These are phyloP conservation scores for Pogostemon cablin DNA, from an alignment of 257 asterid genomes.

Conservation along the genomic window DNA sequence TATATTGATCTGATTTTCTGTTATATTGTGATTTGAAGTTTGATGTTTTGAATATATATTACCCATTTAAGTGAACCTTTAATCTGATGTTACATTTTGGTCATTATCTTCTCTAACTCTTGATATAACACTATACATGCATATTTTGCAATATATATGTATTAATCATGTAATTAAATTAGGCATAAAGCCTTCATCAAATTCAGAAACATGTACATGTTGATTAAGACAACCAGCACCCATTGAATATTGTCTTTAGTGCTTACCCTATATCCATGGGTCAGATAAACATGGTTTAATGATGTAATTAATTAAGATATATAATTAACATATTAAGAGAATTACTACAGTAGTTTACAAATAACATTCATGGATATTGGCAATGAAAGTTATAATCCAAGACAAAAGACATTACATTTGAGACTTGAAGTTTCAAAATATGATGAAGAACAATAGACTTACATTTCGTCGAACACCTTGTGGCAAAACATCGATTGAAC, in stretches of 20 bases:
- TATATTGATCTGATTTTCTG: conserved; percentile 16
- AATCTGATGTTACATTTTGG: conserved; percentile 36
- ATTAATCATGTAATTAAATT: not conserved
- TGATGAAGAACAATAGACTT: conserved; percentile 36
- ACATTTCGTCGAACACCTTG: conserved; percentile 30
- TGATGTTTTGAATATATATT: conserved; percentile 23
- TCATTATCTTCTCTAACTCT: conserved; percentile 28
- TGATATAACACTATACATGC: conserved; percentile 17
- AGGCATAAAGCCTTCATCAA: conserved; percentile 37
- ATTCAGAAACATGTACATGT: conserved; percentile 32
- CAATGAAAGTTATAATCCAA: not conserved
- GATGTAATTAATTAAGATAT: not conserved
- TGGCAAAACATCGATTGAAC: not conserved
- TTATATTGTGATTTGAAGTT: conserved; percentile 35
- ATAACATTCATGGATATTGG: not conserved
- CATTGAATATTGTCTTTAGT: conserved; percentile 34
- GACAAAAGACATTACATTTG: conserved; percentile 36
- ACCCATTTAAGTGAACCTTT: conserved; percentile 12
- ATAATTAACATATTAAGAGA: conserved; percentile 8
- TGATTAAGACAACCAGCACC: conserved; percentile 26
- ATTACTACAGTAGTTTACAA: not conserved
- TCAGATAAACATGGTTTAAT: conserved; percentile 13
- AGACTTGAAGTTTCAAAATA: conserved; percentile 24
- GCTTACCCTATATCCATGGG: conserved; percentile 35
- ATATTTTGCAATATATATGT: not conserved